Base-by-base conservation (phyloP, 2,329 filamentous ascomycete species). In the Aspergillus flavus region DNA sequence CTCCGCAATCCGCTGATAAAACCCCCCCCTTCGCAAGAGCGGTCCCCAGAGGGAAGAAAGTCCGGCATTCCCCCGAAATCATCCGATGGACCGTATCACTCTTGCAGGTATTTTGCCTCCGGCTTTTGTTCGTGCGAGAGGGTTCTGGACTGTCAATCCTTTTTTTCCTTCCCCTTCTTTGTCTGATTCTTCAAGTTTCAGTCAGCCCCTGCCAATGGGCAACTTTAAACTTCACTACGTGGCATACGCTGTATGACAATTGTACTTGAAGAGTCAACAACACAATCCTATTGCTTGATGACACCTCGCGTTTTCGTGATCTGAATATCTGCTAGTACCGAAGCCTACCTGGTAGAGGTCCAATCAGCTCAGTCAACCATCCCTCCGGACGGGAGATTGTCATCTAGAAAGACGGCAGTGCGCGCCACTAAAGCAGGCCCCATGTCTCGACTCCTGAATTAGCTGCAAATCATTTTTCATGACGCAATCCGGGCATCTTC, bases 391-490 rank as follows among this genome's bases (percentile, higher is more conserved):
- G 68, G 68, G 68, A 70, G 68, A 70, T 70, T 67, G 67, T 61
- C 67, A 61, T 70, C 67, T 66, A 67, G 66, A 68, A 67, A 67
- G 61, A 59, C 63, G 64, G 68, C 67, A 63, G 64, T 62, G 67
- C 60, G 64, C 65, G 66, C 66, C 68, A 69, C 68, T 68, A 66
- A 68, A 58, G 66, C 67, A 70, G 64, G 61, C 61, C 50, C 68
- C 61, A 64, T 68, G 67, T 69, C 61, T 70, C 61, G 61, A 66
- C 61, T 69, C 62, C 63, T 66, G 65, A 52, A 61, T 66, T 70
- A 70, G 68, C 63, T 66, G 66, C 68, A 68, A 68, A 68, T 69
- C 68, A 66, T 67, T 63, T 55, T 46, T 39, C 63, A 67, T 70
- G 65, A 69, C 68, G 67, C 67, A 64, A 67, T 66, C 54, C 63